A percentile compares a stretch with the other conserved stretches of the same genome.
Conservation (phyloP, 2,329 filamentous ascomycete species). For the Aspergillus brasiliensis region DNA sequence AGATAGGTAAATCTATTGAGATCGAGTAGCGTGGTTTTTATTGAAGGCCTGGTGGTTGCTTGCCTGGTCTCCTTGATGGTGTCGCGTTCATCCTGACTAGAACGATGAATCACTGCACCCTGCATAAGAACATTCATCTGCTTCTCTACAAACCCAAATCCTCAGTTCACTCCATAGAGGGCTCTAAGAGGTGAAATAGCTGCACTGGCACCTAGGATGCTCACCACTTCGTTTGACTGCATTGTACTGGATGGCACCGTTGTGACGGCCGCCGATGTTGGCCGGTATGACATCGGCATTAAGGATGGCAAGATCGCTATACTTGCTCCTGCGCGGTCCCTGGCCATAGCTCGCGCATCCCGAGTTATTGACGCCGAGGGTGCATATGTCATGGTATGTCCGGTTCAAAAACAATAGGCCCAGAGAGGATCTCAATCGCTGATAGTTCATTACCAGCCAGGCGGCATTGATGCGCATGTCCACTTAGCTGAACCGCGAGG, state of each 20-base stretch:
- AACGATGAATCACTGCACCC: neutral
- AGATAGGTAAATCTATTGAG: neutral
- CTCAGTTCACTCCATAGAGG: neutral
- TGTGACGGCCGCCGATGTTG: constrained; percentile 48
- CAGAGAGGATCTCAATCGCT: neutral
- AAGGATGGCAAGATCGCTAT: constrained; percentile 48
- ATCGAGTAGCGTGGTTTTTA: too few species aligned
- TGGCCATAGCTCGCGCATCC: constrained; percentile 31
- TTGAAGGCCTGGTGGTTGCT: neutral
- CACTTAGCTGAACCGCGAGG: constrained; percentile 45
- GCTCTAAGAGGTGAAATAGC: neutral
- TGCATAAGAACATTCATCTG: neutral
- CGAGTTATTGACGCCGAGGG: constrained; percentile 47
- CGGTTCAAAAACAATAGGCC: neutral
- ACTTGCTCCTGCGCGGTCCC: constrained; percentile 42
- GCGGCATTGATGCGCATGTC: constrained; percentile 54
- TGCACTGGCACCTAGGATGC: neutral
- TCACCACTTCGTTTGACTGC: constrained; percentile 31
- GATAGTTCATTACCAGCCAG: constrained; percentile 29
- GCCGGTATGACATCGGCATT: constrained; percentile 46
- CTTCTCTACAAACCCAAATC: too few species aligned
- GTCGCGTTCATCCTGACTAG: neutral
- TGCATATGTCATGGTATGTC: constrained; percentile 44
- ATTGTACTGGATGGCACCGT: constrained; percentile 49
- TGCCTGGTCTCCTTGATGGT: neutral